These are phyloP conservation scores for Epichloe brachyelytri DNA, from an alignment of 2,329 filamentous ascomycete species.

Conservation along the genomic window DNA sequence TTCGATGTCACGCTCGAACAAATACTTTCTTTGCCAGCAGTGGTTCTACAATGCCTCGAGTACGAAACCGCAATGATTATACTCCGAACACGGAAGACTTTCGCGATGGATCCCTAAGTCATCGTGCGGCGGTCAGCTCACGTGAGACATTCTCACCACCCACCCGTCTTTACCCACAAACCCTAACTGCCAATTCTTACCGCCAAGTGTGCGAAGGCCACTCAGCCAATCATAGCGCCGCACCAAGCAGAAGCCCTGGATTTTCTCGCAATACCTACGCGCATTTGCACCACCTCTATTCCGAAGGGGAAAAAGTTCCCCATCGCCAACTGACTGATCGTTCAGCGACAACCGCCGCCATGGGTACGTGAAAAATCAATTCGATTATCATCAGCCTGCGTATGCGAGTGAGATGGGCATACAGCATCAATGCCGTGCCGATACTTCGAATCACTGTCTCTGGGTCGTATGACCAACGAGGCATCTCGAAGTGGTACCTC, in stretches of 20 bases:
- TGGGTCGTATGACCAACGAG: not conserved
- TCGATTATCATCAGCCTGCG: conserved; percentile 23
- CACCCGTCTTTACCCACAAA: not conserved
- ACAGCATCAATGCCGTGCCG: not conserved
- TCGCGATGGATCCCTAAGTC: no score
- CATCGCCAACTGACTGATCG: conserved; percentile 31
- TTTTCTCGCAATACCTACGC: conserved; percentile 14
- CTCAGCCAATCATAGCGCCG: conserved; percentile 7
- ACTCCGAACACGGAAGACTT: no score
- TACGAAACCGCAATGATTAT: no score
- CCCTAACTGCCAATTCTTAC: conserved; percentile 35
- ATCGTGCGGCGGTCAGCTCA: not conserved
- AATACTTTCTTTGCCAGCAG: not conserved
- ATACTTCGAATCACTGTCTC: not conserved
- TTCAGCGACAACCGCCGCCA: conserved; percentile 36
- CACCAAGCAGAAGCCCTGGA: conserved; percentile 15
- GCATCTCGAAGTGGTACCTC: conserved; percentile 10
- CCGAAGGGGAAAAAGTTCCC: conserved; percentile 15
- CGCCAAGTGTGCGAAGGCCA: conserved; percentile 17
- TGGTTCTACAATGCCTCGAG: no score
- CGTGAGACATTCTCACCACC: not conserved
- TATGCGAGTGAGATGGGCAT: conserved; percentile 34
- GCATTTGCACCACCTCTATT: conserved; percentile 19
- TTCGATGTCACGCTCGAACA: not conserved
- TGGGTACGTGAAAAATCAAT: conserved; percentile 44